Percentiles rank a stretch among this genome's conserved stretches.
These are phyloP conservation scores for Fomitopsis pulvina DNA, from an alignment of 768 basidiomycete species.

Conservation along the genomic window DNA sequence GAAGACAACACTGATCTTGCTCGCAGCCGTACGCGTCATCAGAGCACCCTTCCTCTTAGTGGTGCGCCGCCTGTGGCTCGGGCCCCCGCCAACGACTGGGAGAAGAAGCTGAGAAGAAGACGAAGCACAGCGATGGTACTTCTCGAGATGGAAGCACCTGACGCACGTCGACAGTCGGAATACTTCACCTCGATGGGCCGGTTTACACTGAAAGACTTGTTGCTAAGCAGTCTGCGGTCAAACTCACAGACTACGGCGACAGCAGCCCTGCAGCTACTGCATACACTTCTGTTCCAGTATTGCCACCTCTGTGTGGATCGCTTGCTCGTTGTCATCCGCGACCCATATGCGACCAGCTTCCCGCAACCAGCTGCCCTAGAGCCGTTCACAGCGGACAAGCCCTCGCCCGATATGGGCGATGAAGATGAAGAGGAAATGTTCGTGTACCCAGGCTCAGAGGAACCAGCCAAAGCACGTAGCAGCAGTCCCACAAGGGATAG, in stretches of 20 bases:
- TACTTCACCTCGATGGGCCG: conserved; percentile 86
- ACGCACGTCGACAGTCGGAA: conserved; percentile 60
- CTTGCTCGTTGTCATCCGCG: conserved; percentile 65
- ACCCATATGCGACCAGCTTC: conserved; percentile 69
- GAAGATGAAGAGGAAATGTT: conserved; percentile 49
- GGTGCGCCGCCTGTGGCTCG: conserved; percentile 26
- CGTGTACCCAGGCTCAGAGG: conserved; percentile 36
- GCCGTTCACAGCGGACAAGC: conserved; percentile 3
- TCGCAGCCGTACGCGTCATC: conserved; percentile 32
- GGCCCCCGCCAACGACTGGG: conserved; percentile 30
- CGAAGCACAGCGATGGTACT: conserved; percentile 90
- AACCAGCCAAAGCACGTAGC: conserved; percentile 13
- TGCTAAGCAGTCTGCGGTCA: conserved; percentile 74
- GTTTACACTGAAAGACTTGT: conserved; percentile 87
- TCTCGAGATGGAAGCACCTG: conserved; percentile 79
- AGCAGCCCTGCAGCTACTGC: conserved; percentile 75
- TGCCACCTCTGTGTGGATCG: conserved; percentile 57
- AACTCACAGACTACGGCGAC: conserved; percentile 56
- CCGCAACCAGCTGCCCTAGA: conserved; percentile 43
- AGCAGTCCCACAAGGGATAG: conserved; percentile 1
- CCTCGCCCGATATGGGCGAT: conserved; percentile 20
- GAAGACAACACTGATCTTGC: conserved; percentile 66
- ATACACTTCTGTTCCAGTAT: conserved; percentile 66
- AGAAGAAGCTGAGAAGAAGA: conserved; percentile 46
- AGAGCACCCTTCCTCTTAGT: conserved; percentile 37